Evolutionary conservation across 352 stramenopile genomes (phyloP).

Genomic region (Phytophthora colocasiae): DNA sequence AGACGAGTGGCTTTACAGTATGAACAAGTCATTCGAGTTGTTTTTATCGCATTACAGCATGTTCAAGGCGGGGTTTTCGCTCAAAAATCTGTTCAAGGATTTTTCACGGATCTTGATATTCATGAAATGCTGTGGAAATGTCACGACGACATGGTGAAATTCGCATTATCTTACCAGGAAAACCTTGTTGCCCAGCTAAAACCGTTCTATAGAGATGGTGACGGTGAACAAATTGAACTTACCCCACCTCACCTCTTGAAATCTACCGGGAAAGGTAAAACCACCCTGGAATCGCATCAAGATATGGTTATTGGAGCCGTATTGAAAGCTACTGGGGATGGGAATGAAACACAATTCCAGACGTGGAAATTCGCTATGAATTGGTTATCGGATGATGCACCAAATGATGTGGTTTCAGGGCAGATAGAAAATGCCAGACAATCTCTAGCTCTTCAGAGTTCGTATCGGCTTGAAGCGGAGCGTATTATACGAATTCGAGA

Average conservation of each 20-base stretch:
- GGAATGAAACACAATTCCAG: conserved; percentile 14
- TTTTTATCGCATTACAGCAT: conserved; percentile 17
- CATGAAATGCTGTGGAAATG: conserved; percentile 17
- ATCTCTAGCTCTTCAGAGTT: conserved; percentile 16
- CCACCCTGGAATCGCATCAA: neutral
- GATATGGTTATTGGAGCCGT: conserved; percentile 11
- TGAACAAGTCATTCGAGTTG: conserved; percentile 13
- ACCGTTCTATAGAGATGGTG: conserved; percentile 18
- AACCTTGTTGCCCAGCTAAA: conserved; percentile 10
- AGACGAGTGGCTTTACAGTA: conserved; percentile 25
- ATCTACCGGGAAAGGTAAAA: neutral
- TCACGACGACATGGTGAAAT: conserved; percentile 16
- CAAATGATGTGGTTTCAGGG: neutral
- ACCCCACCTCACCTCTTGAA: neutral
- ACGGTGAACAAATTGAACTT: conserved; percentile 20
- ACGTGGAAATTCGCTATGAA: conserved; percentile 28
- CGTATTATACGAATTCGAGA: conserved; percentile 14
- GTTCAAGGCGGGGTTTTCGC: conserved; percentile 21
- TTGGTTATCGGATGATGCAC: neutral
- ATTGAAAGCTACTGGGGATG: neutral
- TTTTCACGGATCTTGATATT: conserved; percentile 23
- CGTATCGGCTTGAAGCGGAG: conserved; percentile 21
- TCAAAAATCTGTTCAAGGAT: conserved; percentile 22
- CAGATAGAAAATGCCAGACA: conserved; percentile 8
- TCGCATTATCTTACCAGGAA: conserved; percentile 27